Evolutionary conservation across 768 basidiomycete genomes (phyloP), one percentile per base, ranked within the genome.

Genomic region (Cantharellus cinnabarinus): DNA sequence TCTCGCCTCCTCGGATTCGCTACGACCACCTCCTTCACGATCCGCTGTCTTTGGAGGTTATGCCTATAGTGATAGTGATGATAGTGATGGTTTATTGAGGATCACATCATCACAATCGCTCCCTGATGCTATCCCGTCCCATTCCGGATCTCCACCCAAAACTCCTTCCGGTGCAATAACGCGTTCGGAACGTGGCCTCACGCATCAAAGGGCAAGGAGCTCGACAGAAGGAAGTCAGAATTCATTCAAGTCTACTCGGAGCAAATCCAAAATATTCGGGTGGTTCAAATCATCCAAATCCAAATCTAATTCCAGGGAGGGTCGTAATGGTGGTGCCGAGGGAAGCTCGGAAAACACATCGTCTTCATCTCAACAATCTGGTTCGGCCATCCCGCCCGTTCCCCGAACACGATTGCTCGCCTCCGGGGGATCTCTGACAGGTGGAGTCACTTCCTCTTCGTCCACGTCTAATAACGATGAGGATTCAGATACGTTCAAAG

Each of bases 401-500:
- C 20, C 20, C 20, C 20, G 20, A 1, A 29, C 20, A 29, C 20
- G 20, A 1, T 29, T 29, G 20, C 20, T 29, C 20, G 20, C 20
- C 20, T 29, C 20, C 20, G 20, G 20, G 20, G 20, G 20, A 29
- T 29, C 20, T 29, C 20, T 29, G 20, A 29, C 20, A 29, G 20
- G 20, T 29, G 20, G 20, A 29, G 20, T 29, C 20, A 29, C 20
- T 29, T 29, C 20, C 20, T 29, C 20, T 29, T 29, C 20, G 20
- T 29, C 20, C 44, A 10, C 44, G 10, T 48, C 44, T 29, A 48
- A 29, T 29, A 48, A 48, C 10, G 44, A 48, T 48, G 44, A 48
- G 10, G 44, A 48, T 29, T 48, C 60, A 1, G 44, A 48, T 29
- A 10, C 60, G 3, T 60, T 60, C 56, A 55, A 60, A 34, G n/a